Evolutionary conservation across 2,329 filamentous ascomycete species (phyloP).

Genomic region (Clonostachys rosea): DNA sequence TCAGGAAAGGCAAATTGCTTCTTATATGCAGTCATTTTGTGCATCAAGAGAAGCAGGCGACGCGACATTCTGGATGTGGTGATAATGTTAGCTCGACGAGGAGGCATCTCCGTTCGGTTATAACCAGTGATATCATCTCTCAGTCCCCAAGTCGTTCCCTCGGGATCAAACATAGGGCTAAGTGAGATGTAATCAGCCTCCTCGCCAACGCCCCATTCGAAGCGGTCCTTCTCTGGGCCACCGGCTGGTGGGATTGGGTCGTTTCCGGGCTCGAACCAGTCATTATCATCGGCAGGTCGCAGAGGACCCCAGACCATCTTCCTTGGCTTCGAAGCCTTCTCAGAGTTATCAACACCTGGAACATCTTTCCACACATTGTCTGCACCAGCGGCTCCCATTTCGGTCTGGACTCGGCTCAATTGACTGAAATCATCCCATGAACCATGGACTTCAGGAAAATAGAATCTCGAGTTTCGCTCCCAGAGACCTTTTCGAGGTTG

Average conservation of each 20-base stretch:
- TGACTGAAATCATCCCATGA: conserved; percentile 73
- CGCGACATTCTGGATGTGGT: conserved; percentile 81
- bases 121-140: conserved; percentile 81
- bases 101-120: conserved; percentile 56
- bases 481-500: conserved; percentile 78
- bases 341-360: conserved; percentile 32
- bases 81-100: conserved; percentile 83
- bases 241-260: conserved; percentile 71
- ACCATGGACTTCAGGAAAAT: conserved; percentile 71
- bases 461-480: conserved; percentile 77
- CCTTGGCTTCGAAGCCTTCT: conserved; percentile 35
- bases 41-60: conserved; percentile 79
- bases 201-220: conserved; percentile 83
- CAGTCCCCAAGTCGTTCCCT: conserved; percentile 80
- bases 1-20: conserved; percentile 92
- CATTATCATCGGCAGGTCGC: conserved; percentile 60
- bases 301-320: conserved; percentile 81
- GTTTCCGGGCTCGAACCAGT: conserved; percentile 69
- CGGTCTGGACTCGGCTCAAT: conserved; percentile 71
- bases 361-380: conserved; percentile 64
- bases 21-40: conserved; percentile 78
- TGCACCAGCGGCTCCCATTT: conserved; percentile 59
- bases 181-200: conserved; percentile 90
- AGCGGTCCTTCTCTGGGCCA: conserved; percentile 70
- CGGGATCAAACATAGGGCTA: conserved; percentile 87